phyloP scores from a whole-genome alignment of 1,284 basidiomycete genomes.

The Ustilago esculenta region DNA sequence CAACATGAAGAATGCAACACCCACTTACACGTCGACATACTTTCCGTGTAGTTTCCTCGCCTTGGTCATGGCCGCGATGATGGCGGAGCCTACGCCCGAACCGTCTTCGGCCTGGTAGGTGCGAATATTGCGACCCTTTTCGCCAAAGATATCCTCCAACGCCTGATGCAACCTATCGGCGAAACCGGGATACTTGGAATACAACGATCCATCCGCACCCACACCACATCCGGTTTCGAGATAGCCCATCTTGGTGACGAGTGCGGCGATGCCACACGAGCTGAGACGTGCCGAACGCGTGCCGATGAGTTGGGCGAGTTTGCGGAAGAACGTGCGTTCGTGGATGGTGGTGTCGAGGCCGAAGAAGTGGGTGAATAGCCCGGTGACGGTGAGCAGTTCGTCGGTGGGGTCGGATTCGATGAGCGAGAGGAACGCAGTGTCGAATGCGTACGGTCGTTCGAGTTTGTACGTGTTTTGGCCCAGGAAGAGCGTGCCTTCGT shows the following conservation, averaged over 20 bases:
- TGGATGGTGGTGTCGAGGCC: slow-evolving; percentile 62
- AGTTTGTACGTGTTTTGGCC: slow-evolving; percentile 97
- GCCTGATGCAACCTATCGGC: slow-evolving; percentile 61
- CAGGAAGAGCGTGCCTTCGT: slow-evolving; percentile 94
- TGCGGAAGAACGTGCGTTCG: slow-evolving; percentile 67
- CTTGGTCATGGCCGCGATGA: slow-evolving; percentile 66
- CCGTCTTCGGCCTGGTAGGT: slow-evolving; percentile 66
- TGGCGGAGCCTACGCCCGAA: slow-evolving; percentile 62
- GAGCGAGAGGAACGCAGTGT: slow-evolving; percentile 94
- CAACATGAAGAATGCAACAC: no score
- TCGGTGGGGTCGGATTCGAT: slow-evolving; percentile 99
- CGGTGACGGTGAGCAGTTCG: slow-evolving; percentile 93
- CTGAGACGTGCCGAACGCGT: slow-evolving; percentile 63
- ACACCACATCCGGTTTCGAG: slow-evolving; percentile 62
- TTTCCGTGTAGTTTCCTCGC: slow-evolving; percentile 55
- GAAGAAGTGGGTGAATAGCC: slow-evolving; percentile 78
- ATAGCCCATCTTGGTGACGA: slow-evolving; percentile 64
- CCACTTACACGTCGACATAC: slow-evolving; percentile 46
- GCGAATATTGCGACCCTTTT: slow-evolving; percentile 55
- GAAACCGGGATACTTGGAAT: slow-evolving; percentile 65
- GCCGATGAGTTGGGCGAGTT: slow-evolving; percentile 75
- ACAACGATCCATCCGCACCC: slow-evolving; percentile 61
- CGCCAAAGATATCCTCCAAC: slow-evolving; percentile 65
- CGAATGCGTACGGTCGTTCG: slow-evolving; percentile 88
- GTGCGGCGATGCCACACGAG: slow-evolving; percentile 63